Evolutionary conservation across 2,329 filamentous ascomycete species (phyloP), one percentile per base, ranked within the genome.

Genomic region (Aspergillus oerlinghausenensis): DNA sequence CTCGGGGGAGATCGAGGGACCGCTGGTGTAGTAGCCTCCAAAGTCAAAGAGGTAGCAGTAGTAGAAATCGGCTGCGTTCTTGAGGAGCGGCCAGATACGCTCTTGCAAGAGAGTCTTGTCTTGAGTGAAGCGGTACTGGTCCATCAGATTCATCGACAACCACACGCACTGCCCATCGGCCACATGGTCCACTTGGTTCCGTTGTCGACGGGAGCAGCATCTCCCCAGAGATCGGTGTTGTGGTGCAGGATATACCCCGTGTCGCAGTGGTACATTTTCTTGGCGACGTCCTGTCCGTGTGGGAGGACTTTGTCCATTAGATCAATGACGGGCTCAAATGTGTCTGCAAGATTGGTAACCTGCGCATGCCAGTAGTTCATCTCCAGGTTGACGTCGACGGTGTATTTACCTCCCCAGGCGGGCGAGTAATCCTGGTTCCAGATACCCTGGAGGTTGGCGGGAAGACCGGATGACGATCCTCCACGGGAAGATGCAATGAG

Each of bases 341-440:
- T 74, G 11, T 77, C 75, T 0, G 35, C 77, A 52, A 80, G 74
- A 0, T 81, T 72, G 0, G 80, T 83, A 52, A 83, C 79, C 29
- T 83, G 79, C 0, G 78, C 76, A 0, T 70, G 73, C 83, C 83
- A 86, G 60, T 85, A 79, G 57, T 85, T 85, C 83, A 85, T 85
- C 60, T 86, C 80, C 0, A 85, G 57, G 54, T 85, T 85, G 61
- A 86, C 84, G 58, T 85, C 82, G 35, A 78, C 73, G 35, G 84
- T 82, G 55, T 84, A 85, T 59, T 85, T 82, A 4, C 73, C 78
- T 7, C 77, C 76, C 83, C 83, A 84, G 0, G 78, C 74, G 3
- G 76, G 72, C 1, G 63, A 61, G 1, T 80, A 67, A 1, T 74
- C 69, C 47, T 81, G 75, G 5, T 78, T 79, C 84, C 83, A 86